Evolutionary conservation across 1,284 basidiomycete genomes (phyloP).

Genomic region (Cerioporus squamosus): DNA sequence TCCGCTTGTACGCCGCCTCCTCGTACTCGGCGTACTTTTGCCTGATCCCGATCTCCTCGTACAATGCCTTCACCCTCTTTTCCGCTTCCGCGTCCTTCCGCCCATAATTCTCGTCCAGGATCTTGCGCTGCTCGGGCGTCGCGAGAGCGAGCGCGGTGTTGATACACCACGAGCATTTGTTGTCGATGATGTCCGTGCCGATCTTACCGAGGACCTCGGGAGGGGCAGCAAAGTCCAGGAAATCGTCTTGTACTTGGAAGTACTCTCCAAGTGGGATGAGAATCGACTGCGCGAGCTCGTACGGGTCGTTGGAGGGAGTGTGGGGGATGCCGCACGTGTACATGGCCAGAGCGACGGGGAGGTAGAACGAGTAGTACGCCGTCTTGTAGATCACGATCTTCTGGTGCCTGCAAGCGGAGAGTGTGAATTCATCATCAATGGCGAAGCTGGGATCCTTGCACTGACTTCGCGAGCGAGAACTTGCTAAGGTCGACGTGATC

Average conservation of each 20-base stretch:
- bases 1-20: conserved; percentile 68
- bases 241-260: conserved; percentile 99
- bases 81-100: conserved; percentile 73
- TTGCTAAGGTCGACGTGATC: conserved; percentile 85
- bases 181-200: conserved; percentile 97
- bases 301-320: conserved; percentile 56
- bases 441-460: conserved; percentile 23
- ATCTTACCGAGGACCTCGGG: conserved; percentile 96
- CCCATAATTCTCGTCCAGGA: conserved; percentile 87
- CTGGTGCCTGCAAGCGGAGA: conserved; percentile 64
- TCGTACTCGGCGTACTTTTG: conserved; percentile 81
- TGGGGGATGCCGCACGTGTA: conserved; percentile 73
- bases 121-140: conserved; percentile 55
- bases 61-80: conserved; percentile 78
- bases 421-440: not conserved
- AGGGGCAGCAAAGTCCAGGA: conserved; percentile 90
- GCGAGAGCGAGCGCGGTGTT: conserved; percentile 82
- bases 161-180: conserved; percentile 98
- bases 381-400: conserved; percentile 99
- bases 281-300: conserved; percentile 82
- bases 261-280: conserved; percentile 95
- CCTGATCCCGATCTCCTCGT: conserved; percentile 73
- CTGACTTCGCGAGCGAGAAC: conserved; percentile 86
- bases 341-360: conserved; percentile 96
- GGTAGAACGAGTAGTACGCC: conserved; percentile 98